These are phyloP conservation scores for Ceratobasidium theobromae DNA, from an alignment of 1,284 basidiomycete species.

Conservation along the genomic window DNA sequence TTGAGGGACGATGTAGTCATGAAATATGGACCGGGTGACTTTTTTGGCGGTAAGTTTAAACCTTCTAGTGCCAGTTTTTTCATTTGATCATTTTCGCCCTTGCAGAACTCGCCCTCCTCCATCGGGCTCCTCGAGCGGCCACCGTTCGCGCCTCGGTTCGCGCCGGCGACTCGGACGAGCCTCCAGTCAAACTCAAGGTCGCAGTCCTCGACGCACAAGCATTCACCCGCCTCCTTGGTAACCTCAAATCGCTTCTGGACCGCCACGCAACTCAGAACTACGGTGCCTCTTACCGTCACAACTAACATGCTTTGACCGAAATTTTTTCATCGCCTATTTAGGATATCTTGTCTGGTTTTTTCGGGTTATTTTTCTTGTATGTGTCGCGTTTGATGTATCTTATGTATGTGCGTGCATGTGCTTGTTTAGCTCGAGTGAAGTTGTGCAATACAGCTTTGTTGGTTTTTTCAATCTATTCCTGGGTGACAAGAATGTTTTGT, in stretches of 20 bases:
- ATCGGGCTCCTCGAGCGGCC: conserved; percentile 85
- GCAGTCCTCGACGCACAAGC: conserved; percentile 92
- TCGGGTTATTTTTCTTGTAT: not conserved
- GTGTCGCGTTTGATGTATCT: conserved; percentile 11
- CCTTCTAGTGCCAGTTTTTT: not conserved
- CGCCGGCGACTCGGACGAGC: conserved; percentile 44
- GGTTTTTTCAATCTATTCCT: not conserved
- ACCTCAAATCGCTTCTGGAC: conserved; percentile 85
- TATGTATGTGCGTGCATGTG: conserved; percentile 14
- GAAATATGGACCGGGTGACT: conserved; percentile 84
- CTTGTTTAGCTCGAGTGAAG: conserved; percentile 14
- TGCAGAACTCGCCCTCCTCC: conserved; percentile 80
- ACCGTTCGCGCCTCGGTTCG: conserved; percentile 83
- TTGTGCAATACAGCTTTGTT: conserved; percentile 15
- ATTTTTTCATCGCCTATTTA: not conserved
- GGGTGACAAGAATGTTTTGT: too few relatives aligned
- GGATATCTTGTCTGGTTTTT: not conserved
- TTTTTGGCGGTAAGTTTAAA: conserved; percentile 84
- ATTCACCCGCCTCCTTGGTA: conserved; percentile 92
- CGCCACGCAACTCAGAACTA: conserved; percentile 56
- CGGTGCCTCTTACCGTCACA: conserved; percentile 17
- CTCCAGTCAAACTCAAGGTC: conserved; percentile 70
- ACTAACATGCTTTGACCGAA: not conserved
- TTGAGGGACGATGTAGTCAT: conserved; percentile 70
- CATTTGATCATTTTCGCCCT: conserved; percentile 2